phyloP scores from a whole-genome alignment of 495 filamentous ascomycete species.

The Podospora anserina region DNA sequence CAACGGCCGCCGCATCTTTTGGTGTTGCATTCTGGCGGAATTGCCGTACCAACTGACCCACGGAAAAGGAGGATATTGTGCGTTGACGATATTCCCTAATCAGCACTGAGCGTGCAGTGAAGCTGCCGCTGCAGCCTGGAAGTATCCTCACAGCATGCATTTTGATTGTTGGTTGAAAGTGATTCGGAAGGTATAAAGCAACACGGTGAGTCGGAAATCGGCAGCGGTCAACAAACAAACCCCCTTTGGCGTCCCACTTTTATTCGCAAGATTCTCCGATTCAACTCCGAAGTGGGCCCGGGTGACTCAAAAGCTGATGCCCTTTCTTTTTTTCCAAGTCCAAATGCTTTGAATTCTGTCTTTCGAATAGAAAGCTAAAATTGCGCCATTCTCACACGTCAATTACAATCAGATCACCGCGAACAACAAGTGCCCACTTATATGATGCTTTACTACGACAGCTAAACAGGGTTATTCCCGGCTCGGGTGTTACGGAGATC shows the following conservation, averaged over 20 bases:
- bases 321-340: background rate
- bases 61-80: background rate
- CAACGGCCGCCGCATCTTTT: slow-evolving; percentile 17
- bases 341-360: background rate
- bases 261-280: background rate
- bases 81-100: background rate
- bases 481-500: no score
- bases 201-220: background rate
- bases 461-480: background rate
- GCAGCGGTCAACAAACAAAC: background rate
- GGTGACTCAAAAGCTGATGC: background rate
- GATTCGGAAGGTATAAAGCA: background rate
- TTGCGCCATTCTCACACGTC: background rate
- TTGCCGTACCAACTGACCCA: background rate
- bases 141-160: background rate
- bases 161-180: background rate
- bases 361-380: background rate
- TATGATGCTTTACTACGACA: background rate
- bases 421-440: background rate
- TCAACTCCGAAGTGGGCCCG: background rate
- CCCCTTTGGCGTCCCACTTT: background rate
- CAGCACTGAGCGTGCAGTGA: background rate
- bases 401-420: background rate
- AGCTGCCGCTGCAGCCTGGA: background rate
- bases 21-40: background rate